Evolutionary conservation across 768 basidiomycete genomes (phyloP).

Genomic region (Coprinopsis sp.): DNA sequence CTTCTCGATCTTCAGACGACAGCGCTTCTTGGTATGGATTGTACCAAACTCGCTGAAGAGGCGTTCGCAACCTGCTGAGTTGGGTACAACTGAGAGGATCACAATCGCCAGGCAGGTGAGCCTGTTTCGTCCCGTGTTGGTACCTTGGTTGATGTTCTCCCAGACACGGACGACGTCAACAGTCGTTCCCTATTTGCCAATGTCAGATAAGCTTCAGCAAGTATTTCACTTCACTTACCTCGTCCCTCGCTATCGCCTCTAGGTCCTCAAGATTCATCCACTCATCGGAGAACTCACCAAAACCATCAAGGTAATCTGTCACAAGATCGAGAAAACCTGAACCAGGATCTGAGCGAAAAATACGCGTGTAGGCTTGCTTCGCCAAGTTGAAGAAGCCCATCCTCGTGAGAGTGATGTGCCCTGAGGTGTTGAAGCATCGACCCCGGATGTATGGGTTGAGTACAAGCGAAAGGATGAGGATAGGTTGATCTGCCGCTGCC

Average conservation of each 20-base stretch:
- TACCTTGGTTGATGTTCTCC: slow-evolving; percentile 6
- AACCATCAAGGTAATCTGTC: neutral
- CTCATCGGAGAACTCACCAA: neutral
- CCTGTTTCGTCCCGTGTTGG: slow-evolving; percentile 2
- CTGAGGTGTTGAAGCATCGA: slow-evolving; percentile 6
- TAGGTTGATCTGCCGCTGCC: slow-evolving; percentile 29
- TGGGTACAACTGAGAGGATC: slow-evolving; percentile 21
- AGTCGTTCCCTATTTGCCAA: neutral
- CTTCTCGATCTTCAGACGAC: slow-evolving; percentile 7
- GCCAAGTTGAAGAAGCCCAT: too few species aligned
- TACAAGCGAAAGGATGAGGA: slow-evolving; percentile 29
- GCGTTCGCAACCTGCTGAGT: slow-evolving; percentile 25
- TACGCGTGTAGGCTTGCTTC: too few species aligned
- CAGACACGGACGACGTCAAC: neutral
- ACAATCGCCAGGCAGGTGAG: slow-evolving; percentile 17
- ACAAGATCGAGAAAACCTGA: neutral
- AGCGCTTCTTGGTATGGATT: slow-evolving; percentile 23
- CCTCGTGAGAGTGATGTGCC: neutral
- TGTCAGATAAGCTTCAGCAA: too few species aligned
- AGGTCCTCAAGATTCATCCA: neutral
- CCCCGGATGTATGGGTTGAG: slow-evolving; percentile 26
- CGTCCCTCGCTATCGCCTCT: slow-evolving; percentile 5
- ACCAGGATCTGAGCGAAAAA: too few species aligned
- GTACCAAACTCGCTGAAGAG: slow-evolving; percentile 23
- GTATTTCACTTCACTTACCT: slow-evolving; percentile 4